Percentiles rank a stretch among this genome's conserved stretches.
Evolutionary conservation across 805 yeast species (phyloP).

Genomic region (Yarrowia sp.): DNA sequence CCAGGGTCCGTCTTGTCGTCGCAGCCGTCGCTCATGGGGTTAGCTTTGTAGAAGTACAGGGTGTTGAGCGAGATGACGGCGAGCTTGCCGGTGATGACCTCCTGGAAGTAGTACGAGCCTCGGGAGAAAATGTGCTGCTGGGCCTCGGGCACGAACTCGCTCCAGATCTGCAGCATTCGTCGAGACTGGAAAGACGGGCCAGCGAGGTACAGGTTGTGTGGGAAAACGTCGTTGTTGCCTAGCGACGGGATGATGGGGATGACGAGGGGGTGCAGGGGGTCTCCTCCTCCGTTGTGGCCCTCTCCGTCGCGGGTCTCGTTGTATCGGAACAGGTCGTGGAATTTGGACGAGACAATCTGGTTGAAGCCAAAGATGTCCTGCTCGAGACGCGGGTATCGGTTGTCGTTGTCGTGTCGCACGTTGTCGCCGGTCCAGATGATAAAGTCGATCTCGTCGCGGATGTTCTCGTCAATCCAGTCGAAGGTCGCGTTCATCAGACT

Average conservation of each 20-base stretch:
- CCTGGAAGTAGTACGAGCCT: conserved; percentile 72
- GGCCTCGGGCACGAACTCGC: conserved; percentile 67
- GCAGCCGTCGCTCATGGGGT: conserved; percentile 82
- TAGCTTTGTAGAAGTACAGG: conserved; percentile 66
- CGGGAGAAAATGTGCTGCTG: conserved; percentile 72
- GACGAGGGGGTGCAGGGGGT: conserved; percentile 27
- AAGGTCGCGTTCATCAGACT: conserved; percentile 59
- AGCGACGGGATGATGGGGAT: conserved; percentile 62
- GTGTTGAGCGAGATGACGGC: conserved; percentile 81
- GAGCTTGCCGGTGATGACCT: conserved; percentile 73
- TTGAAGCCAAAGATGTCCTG: conserved; percentile 68
- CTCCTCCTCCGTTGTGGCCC: conserved; percentile 22
- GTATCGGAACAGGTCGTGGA: conserved; percentile 45
- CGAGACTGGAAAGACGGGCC: conserved; percentile 89
- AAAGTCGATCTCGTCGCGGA: conserved; percentile 77
- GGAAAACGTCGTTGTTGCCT: conserved; percentile 87
- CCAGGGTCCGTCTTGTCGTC: conserved; percentile 74
- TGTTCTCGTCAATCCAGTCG: conserved; percentile 60
- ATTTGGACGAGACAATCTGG: conserved; percentile 50
- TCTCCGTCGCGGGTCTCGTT: conserved; percentile 25
- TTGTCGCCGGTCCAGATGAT: conserved; percentile 92
- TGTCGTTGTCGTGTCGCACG: conserved; percentile 78
- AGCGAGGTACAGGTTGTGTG: conserved; percentile 79
- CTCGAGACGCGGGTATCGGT: conserved; percentile 72
- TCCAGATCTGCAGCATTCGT: conserved; percentile 73